Percentiles rank a stretch among this genome's conserved stretches.
Evolutionary conservation across 2,329 filamentous ascomycete species (phyloP).

Genomic region (Fusarium continuum): DNA sequence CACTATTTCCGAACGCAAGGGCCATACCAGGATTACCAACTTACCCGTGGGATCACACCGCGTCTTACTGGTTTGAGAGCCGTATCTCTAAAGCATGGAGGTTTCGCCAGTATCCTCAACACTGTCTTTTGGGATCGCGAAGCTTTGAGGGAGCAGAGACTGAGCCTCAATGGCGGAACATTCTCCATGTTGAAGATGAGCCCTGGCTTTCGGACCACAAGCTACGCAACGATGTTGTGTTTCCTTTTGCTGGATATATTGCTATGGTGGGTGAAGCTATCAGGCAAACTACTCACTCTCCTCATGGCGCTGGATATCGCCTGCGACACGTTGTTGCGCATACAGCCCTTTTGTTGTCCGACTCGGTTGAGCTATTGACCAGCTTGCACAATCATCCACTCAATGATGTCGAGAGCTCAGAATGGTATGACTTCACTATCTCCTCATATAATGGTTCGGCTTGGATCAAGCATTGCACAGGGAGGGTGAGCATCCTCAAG

Average conservation of each 20-base stretch:
- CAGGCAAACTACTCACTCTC: background rate
- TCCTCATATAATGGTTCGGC: slow-evolving; percentile 7
- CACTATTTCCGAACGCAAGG: slow-evolving; percentile 38
- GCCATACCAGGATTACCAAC: slow-evolving; percentile 44
- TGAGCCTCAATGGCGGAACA: slow-evolving; percentile 42
- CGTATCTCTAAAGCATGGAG: slow-evolving; percentile 44
- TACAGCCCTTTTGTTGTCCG: background rate
- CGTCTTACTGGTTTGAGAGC: slow-evolving; percentile 49
- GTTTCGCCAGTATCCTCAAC: slow-evolving; percentile 43
- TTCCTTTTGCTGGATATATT: slow-evolving; percentile 41
- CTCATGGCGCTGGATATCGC: background rate
- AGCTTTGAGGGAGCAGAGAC: slow-evolving; percentile 31
- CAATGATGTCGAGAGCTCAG: slow-evolving; percentile 12
- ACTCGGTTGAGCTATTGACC: slow-evolving; percentile 10
- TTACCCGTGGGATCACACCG: slow-evolving; percentile 52
- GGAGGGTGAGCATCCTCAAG: slow-evolving; percentile 7
- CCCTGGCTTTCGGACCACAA: slow-evolving; percentile 54
- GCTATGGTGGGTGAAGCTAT: slow-evolving; percentile 57
- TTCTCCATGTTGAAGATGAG: slow-evolving; percentile 36
- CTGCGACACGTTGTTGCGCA: slow-evolving; percentile 8
- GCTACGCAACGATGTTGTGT: slow-evolving; percentile 40
- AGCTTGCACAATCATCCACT: background rate
- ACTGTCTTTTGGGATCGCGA: slow-evolving; percentile 52
- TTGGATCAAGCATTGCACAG: slow-evolving; percentile 23
- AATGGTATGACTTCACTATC: slow-evolving; percentile 20